phyloP scores from a whole-genome alignment of 768 basidiomycete genomes.

The Phanerochaete sordida region DNA sequence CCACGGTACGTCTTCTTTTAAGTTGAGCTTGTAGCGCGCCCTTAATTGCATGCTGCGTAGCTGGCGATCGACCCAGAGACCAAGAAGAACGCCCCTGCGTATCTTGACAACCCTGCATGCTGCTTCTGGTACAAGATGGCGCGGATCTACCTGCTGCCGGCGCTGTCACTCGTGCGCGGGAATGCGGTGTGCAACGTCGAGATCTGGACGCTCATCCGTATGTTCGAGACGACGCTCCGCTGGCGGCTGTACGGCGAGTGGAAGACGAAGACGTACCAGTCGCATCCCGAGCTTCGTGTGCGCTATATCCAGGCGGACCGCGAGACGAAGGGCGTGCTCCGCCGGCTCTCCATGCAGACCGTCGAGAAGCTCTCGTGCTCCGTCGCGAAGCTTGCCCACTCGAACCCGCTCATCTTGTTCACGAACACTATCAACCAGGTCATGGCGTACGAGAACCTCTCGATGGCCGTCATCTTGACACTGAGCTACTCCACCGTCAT shows the following conservation, averaged over 20 bases:
- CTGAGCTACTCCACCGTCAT: constrained; percentile 87
- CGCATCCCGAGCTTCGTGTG: constrained; percentile 75
- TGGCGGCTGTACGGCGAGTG: constrained; percentile 97
- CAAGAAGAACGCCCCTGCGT: constrained; percentile 53
- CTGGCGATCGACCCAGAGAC: constrained; percentile 54
- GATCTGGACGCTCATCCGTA: constrained; percentile 85
- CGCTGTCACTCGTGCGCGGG: constrained; percentile 77
- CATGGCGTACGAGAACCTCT: constrained; percentile 94
- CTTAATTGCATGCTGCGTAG: constrained; percentile 24
- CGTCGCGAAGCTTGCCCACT: constrained; percentile 90
- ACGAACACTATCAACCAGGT: constrained; percentile 87
- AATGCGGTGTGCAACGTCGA: constrained; percentile 90
- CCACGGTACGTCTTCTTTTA: constrained; percentile 41
- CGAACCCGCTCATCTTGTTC: constrained; percentile 92
- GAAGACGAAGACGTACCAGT: constrained; percentile 69
- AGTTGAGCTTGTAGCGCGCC: neutral
- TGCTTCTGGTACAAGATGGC: constrained; percentile 82
- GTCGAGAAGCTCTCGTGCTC: constrained; percentile 82
- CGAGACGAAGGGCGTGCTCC: constrained; percentile 85
- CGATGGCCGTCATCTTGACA: constrained; percentile 84
- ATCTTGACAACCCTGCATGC: constrained; percentile 58
- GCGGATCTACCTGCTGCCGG: constrained; percentile 80
- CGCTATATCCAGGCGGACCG: constrained; percentile 81
- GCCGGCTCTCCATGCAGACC: constrained; percentile 81
- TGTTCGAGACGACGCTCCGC: constrained; percentile 73